Percentiles rank a stretch among this genome's conserved stretches.
phyloP scores from a whole-genome alignment of 768 basidiomycete species.

The Termitomyces sp. region DNA sequence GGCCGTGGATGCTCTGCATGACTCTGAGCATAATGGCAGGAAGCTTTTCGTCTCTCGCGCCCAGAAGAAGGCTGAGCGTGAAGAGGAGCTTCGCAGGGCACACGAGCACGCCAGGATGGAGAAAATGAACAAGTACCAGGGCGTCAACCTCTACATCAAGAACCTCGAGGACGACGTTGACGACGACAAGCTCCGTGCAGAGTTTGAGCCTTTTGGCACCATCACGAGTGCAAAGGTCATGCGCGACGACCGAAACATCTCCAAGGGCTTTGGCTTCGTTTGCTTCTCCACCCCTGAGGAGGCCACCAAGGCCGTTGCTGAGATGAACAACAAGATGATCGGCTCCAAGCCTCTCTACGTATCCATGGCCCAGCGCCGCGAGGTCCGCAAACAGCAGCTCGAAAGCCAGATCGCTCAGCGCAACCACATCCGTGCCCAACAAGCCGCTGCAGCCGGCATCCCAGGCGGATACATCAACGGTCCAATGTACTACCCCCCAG shows the following conservation, averaged over 20 bases:
- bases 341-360: slow-evolving; percentile 98
- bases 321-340: slow-evolving; percentile 99
- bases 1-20: slow-evolving; percentile 89
- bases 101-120: slow-evolving; percentile 97
- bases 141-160: slow-evolving; percentile 99
- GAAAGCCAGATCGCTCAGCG: slow-evolving; percentile 99
- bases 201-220: slow-evolving; percentile 95
- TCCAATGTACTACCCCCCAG: slow-evolving; percentile 85
- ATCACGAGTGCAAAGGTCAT: slow-evolving; percentile 99
- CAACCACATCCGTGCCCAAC: slow-evolving; percentile 95
- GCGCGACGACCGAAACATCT: slow-evolving; percentile 91
- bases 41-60: slow-evolving; percentile 95
- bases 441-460: slow-evolving; percentile 85
- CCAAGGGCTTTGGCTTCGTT: slow-evolving; percentile 98
- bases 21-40: slow-evolving; percentile 78
- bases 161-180: slow-evolving; percentile 98
- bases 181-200: slow-evolving; percentile 93
- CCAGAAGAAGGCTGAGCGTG: slow-evolving; percentile 97
- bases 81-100: slow-evolving; percentile 89
- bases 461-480: slow-evolving; percentile 82
- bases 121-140: slow-evolving; percentile 97
- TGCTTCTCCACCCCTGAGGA: slow-evolving; percentile 98
- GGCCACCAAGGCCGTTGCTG: slow-evolving; percentile 97
- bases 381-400: slow-evolving; percentile 95
- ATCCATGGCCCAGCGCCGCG: slow-evolving; percentile 96